Base-by-base conservation (phyloP, 148 eudicot genomes). In the Bassia scoparia region DNA sequence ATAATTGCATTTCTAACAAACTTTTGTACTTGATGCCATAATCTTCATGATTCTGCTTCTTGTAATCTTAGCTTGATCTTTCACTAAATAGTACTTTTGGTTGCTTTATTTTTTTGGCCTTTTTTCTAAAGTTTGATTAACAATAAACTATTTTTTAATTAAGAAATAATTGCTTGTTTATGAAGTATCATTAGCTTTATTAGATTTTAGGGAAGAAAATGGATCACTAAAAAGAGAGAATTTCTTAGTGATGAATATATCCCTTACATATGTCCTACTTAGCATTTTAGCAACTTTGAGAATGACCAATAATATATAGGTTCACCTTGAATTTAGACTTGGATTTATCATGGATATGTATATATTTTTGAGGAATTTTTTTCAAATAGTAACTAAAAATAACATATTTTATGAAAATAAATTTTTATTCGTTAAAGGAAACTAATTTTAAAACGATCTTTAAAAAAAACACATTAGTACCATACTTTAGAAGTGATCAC, bases 21-120 rank as follows among this genome's bases (percentile, higher is more conserved):
- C 49, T 67, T 68, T 68, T 68, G 71, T 50, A 46, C 71, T 68
- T 68, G 34, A 68, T 49, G 50, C 59, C 71, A 68, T 15, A 14
- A 17, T 68, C 0, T 3, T 50, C 72, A 53, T 69, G 43, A 50
- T 33, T 69, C 56, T 50, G 58, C 59, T 44, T 44, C 1, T 68
- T 41, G 46, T 41, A 41, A 41, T 41, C 46, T 41, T 44, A 41
- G 8, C 46, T 41, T 44, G 55, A 46, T 68, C 71, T 48, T 44
- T 24, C 70, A 44, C 24, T 68, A 16, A 48, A 48, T n/a, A n/a
- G n/a, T n/a, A n/a, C n/a, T 21, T 26, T 29, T 0, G 4, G 6
- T 67, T 20, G 30, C 33, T 67, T 38, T 1, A 37, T 37, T 10
- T 24, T 46, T 46, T n/a, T n/a, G n/a, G 35, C 34, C 14, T 14